Evolutionary conservation across 345 rosid species (phyloP).

Genomic region (Hibiscus tridactylites): DNA sequence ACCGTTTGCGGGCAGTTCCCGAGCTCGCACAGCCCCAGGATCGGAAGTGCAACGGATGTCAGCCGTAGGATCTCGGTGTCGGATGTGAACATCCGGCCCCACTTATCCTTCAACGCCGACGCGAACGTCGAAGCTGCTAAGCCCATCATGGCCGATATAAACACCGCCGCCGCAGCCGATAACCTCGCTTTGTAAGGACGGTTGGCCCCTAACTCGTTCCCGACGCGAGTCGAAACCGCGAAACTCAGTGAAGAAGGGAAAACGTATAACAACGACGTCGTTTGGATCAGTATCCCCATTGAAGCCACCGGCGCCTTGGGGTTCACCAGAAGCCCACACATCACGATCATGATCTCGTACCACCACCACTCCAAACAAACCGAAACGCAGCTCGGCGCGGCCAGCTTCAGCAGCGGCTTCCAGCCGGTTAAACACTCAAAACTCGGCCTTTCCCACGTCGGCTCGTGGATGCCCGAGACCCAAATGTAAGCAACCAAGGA

Average conservation of each 20-base stretch:
- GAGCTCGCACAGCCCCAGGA: conserved; percentile 70
- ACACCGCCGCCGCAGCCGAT: conserved; percentile 50
- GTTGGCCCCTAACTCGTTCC: conserved; percentile 77
- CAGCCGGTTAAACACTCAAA: conserved; percentile 69
- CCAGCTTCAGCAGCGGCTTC: conserved; percentile 63
- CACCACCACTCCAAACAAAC: conserved; percentile 97
- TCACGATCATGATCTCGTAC: conserved; percentile 87
- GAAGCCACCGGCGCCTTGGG: conserved; percentile 81
- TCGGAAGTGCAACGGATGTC: conserved; percentile 76
- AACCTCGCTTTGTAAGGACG: conserved; percentile 50
- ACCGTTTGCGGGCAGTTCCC: conserved; percentile 97
- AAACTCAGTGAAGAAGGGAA: conserved; percentile 81
- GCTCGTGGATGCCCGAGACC: conserved; percentile 50
- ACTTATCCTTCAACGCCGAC: conserved; percentile 43
- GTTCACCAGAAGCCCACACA: conserved; percentile 60
- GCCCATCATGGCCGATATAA: conserved; percentile 53
- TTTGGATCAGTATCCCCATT: conserved; percentile 85
- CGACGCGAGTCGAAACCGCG: conserved; percentile 88
- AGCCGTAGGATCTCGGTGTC: conserved; percentile 59
- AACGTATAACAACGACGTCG: conserved; percentile 77
- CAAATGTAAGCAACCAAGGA: conserved; percentile 47
- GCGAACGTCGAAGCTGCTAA: conserved; percentile 64
- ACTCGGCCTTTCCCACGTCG: conserved; percentile 70
- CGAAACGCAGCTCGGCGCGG: conserved; percentile 90
- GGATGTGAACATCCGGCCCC: conserved; percentile 75